These are phyloP conservation scores for Ophiognomonia clavigignenti-juglandacearum DNA, from an alignment of 2,329 filamentous ascomycete genomes.

Conservation along the genomic window DNA sequence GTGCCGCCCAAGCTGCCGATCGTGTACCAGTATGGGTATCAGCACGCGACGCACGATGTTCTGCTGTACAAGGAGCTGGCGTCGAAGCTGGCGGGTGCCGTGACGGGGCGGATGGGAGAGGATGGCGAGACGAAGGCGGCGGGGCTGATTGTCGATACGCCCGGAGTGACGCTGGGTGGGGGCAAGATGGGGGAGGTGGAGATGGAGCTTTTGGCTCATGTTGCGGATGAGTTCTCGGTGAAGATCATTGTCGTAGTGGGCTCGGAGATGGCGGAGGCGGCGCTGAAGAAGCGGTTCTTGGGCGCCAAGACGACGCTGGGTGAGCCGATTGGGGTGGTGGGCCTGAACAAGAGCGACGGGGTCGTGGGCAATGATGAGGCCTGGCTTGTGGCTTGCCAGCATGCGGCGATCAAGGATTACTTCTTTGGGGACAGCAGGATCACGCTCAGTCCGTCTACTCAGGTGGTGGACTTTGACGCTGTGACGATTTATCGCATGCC, in stretches of 20 bases:
- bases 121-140: conserved; percentile 66
- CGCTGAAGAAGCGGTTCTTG: conserved; percentile 67
- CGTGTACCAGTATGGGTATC: conserved; percentile 81
- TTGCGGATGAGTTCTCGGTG: conserved; percentile 60
- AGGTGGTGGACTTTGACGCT: conserved; percentile 73
- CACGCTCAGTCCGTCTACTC: conserved; percentile 80
- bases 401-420: conserved; percentile 81
- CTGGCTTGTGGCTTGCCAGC: conserved; percentile 69
- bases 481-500: conserved; percentile 68
- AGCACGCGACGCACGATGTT: conserved; percentile 66
- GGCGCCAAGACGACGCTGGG: conserved; percentile 50
- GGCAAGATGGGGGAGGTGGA: conserved; percentile 47
- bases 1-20: conserved; percentile 89
- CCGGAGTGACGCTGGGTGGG: conserved; percentile 60
- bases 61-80: conserved; percentile 69
- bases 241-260: conserved; percentile 81
- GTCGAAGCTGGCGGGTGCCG: conserved; percentile 72
- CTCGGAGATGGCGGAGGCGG: conserved; percentile 68
- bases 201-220: conserved; percentile 76
- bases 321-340: conserved; percentile 70
- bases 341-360: conserved; percentile 79
- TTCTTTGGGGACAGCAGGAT: conserved; percentile 82
- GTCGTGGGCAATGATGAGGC: conserved; percentile 69
- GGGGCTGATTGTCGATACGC: conserved; percentile 83
- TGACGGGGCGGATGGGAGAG: conserved; percentile 71